phyloP scores from a whole-genome alignment of 805 yeast species.

The Metschnikowia gelsemii region DNA sequence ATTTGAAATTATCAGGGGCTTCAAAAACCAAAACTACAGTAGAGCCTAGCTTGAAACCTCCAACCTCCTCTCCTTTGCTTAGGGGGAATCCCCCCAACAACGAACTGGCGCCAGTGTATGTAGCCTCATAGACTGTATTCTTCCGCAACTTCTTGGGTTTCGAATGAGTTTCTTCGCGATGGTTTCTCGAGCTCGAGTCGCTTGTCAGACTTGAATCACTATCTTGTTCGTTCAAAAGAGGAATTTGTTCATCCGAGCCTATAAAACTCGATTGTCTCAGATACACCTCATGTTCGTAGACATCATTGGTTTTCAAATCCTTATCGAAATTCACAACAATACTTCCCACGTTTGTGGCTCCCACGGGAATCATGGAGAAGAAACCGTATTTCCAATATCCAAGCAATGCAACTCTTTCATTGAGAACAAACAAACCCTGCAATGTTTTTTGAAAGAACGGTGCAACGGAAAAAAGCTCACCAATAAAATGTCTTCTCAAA shows the following conservation, averaged over 20 bases:
- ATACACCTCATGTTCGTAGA: constrained; percentile 51
- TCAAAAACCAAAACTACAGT: constrained; percentile 97
- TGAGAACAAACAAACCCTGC: constrained; percentile 82
- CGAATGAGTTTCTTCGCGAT: neutral
- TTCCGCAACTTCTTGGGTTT: constrained; percentile 49
- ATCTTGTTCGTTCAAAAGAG: constrained; percentile 25
- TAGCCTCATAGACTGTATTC: constrained; percentile 91
- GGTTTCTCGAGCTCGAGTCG: constrained; percentile 8
- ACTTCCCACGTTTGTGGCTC: constrained; percentile 98
- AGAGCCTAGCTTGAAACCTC: constrained; percentile 94
- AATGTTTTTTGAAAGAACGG: constrained; percentile 92
- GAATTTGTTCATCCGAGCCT: constrained; percentile 28
- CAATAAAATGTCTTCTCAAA: constrained; percentile 89
- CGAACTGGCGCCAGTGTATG: constrained; percentile 75
- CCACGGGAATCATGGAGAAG: constrained; percentile 98
- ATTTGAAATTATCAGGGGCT: constrained; percentile 81
- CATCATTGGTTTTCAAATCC: constrained; percentile 80
- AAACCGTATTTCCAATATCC: constrained; percentile 98
- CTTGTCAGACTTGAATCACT: constrained; percentile 11
- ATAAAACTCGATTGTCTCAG: constrained; percentile 21
- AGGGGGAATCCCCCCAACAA: constrained; percentile 84
- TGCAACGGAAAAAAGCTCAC: constrained; percentile 92
- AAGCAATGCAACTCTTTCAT: constrained; percentile 91
- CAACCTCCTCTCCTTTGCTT: constrained; percentile 90
- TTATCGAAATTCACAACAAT: constrained; percentile 89